A percentile compares a stretch with the other conserved stretches of the same genome.
Conservation (phyloP, 352 stramenopile genomes). For the Phytophthora ramorum region DNA sequence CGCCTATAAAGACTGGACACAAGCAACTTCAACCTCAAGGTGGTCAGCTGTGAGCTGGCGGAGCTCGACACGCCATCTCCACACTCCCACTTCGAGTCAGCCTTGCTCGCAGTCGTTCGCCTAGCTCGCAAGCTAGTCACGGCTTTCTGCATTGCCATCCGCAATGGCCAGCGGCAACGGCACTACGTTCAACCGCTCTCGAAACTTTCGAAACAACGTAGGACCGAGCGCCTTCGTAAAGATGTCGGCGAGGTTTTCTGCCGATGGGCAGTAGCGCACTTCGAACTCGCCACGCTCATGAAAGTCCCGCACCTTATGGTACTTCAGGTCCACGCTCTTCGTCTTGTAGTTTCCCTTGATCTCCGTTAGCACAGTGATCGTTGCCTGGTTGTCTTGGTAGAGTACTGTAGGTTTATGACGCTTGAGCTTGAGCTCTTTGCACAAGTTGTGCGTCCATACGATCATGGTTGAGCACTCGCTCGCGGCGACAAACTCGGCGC, state of each 20-base stretch:
- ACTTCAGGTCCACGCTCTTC: conserved; percentile 4
- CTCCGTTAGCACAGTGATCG: conserved; percentile 4
- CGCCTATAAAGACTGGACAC: too few relatives aligned
- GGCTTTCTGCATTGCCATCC: too few relatives aligned
- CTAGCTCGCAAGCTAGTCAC: too few relatives aligned
- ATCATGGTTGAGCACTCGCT: conserved; percentile 9
- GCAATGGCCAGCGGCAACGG: too few relatives aligned
- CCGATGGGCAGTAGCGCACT: too few relatives aligned
- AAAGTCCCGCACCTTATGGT: conserved; percentile 3
- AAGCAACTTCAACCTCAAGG: too few relatives aligned
- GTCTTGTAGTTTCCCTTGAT: conserved; percentile 5
- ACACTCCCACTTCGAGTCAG: too few relatives aligned
- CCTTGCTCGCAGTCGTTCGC: too few relatives aligned
- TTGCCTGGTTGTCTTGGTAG: background rate
- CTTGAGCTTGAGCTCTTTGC: conserved; percentile 7
- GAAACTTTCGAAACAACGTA: conserved; percentile 6
- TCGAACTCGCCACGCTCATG: too few relatives aligned
- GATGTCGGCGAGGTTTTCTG: too few relatives aligned
- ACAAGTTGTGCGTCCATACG: conserved; percentile 9
- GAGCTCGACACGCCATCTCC: too few relatives aligned
- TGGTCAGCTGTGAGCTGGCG: too few relatives aligned
- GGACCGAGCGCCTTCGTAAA: conserved; percentile 6
- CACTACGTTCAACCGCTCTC: conserved; percentile 1
- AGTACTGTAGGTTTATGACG: background rate
- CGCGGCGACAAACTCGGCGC: conserved; percentile 13